A percentile compares a stretch with the other conserved stretches of the same genome.
Evolutionary conservation across 2,329 filamentous ascomycete species (phyloP).

Genomic region (Diaporthe nobilis): DNA sequence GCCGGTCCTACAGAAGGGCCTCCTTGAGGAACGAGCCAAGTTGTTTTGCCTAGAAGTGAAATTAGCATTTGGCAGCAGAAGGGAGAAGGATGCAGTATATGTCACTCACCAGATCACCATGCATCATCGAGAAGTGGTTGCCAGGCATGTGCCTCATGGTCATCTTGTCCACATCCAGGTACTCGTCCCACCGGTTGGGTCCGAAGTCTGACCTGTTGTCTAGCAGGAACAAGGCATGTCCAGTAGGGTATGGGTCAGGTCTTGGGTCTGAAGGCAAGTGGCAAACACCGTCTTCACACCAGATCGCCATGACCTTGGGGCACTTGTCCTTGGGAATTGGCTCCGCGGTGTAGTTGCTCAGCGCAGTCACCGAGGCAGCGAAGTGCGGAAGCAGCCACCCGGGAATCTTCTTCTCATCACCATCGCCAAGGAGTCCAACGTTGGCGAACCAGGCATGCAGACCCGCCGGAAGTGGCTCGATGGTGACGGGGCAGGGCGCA

Average conservation of each 20-base stretch:
- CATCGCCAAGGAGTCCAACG: constrained; percentile 78
- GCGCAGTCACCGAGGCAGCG: constrained; percentile 74
- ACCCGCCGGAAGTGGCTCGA: constrained; percentile 74
- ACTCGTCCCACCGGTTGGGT: constrained; percentile 78
- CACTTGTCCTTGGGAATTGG: constrained; percentile 71
- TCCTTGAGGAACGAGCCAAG: constrained; percentile 54
- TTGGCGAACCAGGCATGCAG: constrained; percentile 81
- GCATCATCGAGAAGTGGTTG: constrained; percentile 85
- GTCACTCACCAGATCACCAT: constrained; percentile 62
- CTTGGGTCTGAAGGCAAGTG: constrained; percentile 75
- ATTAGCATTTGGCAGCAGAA: constrained; percentile 18
- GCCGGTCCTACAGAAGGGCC: constrained; percentile 48
- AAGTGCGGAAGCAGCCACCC: constrained; percentile 84
- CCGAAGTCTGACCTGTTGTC: constrained; percentile 81
- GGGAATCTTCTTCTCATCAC: constrained; percentile 72
- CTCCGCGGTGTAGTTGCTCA: constrained; percentile 78
- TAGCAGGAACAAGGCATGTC: constrained; percentile 77
- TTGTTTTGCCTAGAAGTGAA: constrained; percentile 51
- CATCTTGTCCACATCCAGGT: constrained; percentile 73
- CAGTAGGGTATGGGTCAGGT: constrained; percentile 71
- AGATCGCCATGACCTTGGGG: constrained; percentile 76
- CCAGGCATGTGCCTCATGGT: constrained; percentile 77
- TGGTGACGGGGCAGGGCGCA: constrained; percentile 74
- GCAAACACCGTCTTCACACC: constrained; percentile 82
- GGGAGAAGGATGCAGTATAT: too few relatives aligned